A percentile compares a stretch with the other conserved stretches of the same genome.
Evolutionary conservation across 2,329 filamentous ascomycete species (phyloP).

Genomic region (Aspergillus bombycis): DNA sequence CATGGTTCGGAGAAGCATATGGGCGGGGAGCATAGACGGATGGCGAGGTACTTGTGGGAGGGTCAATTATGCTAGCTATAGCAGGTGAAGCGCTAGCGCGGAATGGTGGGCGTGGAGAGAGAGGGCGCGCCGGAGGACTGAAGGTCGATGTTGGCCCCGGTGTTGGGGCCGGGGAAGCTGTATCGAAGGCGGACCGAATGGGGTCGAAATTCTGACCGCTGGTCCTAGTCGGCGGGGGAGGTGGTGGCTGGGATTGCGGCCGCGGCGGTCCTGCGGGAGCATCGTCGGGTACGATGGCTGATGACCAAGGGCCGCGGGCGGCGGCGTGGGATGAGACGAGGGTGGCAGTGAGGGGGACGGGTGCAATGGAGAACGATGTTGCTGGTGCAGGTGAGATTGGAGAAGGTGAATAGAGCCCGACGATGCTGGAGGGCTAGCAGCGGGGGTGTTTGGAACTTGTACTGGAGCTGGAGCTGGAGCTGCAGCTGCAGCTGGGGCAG

Average conservation of each 20-base stretch:
- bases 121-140: conserved; percentile 51
- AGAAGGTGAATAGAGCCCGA: conserved; percentile 6
- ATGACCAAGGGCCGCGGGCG: conserved; percentile 30
- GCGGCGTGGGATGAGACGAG: conserved; percentile 32
- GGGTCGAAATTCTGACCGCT: conserved; percentile 88
- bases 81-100: conserved; percentile 88
- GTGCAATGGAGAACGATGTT: conserved; percentile 19
- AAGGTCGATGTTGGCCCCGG: conserved; percentile 37
- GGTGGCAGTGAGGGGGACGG: conserved; percentile 26
- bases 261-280: conserved; percentile 35
- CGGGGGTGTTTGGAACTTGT: conserved; percentile 19
- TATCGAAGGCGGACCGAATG: conserved; percentile 70
- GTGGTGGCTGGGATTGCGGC: conserved; percentile 48
- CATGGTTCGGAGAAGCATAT: conserved; percentile 33
- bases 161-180: conserved; percentile 41
- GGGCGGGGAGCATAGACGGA: conserved; percentile 31
- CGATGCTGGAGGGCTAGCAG: conserved; percentile 12
- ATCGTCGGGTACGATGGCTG: conserved; percentile 24
- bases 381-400: conserved; percentile 24
- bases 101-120: conserved; percentile 55
- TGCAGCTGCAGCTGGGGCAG: conserved; percentile 2
- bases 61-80: conserved; percentile 87
- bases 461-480: conserved; percentile 14
- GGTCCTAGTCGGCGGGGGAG: conserved; percentile 56
- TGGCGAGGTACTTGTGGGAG: conserved; percentile 44